These are phyloP conservation scores for Dictyostelium discoideum DNA, from an alignment of 78 protist genomes.

Conservation along the genomic window dicty_2.7 NC_007090.3:1287001-1287500, in stretches of 20 bases:
- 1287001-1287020: conserved; percentile 18
- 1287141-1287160: too few relatives aligned
- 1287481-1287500: neutral
- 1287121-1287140: neutral
- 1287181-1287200: neutral
- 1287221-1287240: too few relatives aligned
- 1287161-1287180: neutral
- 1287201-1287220: too few relatives aligned
- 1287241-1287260: too few relatives aligned
- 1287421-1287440: neutral
- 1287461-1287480: neutral
- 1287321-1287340: neutral
- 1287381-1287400: neutral
- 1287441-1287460: neutral
- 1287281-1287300: too few relatives aligned
- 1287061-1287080: neutral
- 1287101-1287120: neutral
- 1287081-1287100: conserved; percentile 17
- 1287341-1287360: neutral
- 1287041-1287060: conserved; percentile 13
- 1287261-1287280: too few relatives aligned
- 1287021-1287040: conserved; percentile 36
- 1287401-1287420: neutral
- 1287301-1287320: neutral
- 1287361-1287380: neutral